Evolutionary conservation across 495 filamentous ascomycete species (phyloP).

Genomic region (Penicillium fimorum): DNA sequence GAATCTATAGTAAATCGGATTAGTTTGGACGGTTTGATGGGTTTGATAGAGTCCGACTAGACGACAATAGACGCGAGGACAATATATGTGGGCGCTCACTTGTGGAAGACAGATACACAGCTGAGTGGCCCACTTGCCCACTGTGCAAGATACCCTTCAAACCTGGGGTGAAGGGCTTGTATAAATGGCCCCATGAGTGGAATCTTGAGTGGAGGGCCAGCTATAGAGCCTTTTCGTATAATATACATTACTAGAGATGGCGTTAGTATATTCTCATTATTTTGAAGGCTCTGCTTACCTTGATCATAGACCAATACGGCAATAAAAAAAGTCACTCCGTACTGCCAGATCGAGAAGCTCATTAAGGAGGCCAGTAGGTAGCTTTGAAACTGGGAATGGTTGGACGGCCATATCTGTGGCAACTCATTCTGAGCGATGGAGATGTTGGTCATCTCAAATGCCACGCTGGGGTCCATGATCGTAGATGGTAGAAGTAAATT

Average conservation of each 20-base stretch:
- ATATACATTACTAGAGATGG: slow-evolving; percentile 68
- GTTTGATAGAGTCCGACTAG: too few species aligned
- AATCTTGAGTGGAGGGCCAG: slow-evolving; percentile 72
- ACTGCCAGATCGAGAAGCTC: slow-evolving; percentile 31
- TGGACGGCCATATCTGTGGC: slow-evolving; percentile 5
- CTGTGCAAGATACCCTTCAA: slow-evolving; percentile 77
- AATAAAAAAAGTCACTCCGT: slow-evolving; percentile 25
- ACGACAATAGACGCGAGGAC: neutral
- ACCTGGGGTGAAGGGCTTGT: slow-evolving; percentile 80
- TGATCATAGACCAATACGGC: slow-evolving; percentile 35
- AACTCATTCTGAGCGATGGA: slow-evolving; percentile 12
- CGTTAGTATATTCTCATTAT: slow-evolving; percentile 2
- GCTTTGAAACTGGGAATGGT: neutral
- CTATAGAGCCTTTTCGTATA: slow-evolving; percentile 76
- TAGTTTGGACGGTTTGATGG: neutral
- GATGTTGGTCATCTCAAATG: slow-evolving; percentile 11
- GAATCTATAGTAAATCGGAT: slow-evolving; percentile 56
- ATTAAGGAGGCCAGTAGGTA: slow-evolving; percentile 1
- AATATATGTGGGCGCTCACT: slow-evolving; percentile 55
- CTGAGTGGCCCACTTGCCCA: slow-evolving; percentile 83
- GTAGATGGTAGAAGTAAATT: neutral
- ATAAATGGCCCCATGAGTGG: slow-evolving; percentile 93
- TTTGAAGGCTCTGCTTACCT: slow-evolving; percentile 14
- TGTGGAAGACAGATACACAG: slow-evolving; percentile 95
- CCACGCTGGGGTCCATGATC: slow-evolving; percentile 9